These are phyloP conservation scores for Russula vinacea DNA, from an alignment of 768 basidiomycete species.

Conservation along the genomic window DNA sequence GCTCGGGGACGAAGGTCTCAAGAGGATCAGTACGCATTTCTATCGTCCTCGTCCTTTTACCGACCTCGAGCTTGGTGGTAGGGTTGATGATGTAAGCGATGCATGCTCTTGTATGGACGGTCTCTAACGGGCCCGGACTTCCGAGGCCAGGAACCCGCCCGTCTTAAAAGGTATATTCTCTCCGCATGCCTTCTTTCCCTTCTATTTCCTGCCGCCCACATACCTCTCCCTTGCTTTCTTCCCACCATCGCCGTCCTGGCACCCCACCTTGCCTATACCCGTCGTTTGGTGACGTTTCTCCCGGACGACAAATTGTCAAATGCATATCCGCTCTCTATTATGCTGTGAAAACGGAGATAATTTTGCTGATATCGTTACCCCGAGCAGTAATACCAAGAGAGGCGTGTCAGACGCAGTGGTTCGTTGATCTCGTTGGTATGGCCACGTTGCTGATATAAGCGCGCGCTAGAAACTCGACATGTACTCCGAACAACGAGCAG, in stretches of 20 bases:
- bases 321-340: constrained; percentile 25
- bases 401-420: constrained; percentile 12
- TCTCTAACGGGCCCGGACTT: constrained; percentile 22
- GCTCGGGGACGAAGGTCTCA: constrained; percentile 21
- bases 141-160: constrained; percentile 27
- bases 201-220: constrained; percentile 8
- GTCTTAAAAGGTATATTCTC: constrained; percentile 28
- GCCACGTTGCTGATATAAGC: constrained; percentile 13
- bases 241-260: constrained; percentile 23
- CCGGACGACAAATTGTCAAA: constrained; percentile 19
- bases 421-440: not conserved
- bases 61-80: not conserved
- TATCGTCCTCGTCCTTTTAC: not conserved
- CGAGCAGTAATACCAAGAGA: constrained; percentile 16
- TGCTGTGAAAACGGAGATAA: constrained; percentile 23
- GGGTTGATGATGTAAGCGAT: constrained; percentile 24
- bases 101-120: not conserved
- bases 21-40: constrained; percentile 32
- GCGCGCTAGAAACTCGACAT: constrained; percentile 33
- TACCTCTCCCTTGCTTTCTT: constrained; percentile 13
- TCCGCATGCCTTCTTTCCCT: constrained; percentile 10
- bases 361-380: constrained; percentile 20
- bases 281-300: constrained; percentile 14
- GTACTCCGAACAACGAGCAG: constrained; percentile 52
- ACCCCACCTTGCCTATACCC: constrained; percentile 9